phyloP scores from a whole-genome alignment of 495 filamentous ascomycete genomes.

The Aeminium ludgeri region DNA sequence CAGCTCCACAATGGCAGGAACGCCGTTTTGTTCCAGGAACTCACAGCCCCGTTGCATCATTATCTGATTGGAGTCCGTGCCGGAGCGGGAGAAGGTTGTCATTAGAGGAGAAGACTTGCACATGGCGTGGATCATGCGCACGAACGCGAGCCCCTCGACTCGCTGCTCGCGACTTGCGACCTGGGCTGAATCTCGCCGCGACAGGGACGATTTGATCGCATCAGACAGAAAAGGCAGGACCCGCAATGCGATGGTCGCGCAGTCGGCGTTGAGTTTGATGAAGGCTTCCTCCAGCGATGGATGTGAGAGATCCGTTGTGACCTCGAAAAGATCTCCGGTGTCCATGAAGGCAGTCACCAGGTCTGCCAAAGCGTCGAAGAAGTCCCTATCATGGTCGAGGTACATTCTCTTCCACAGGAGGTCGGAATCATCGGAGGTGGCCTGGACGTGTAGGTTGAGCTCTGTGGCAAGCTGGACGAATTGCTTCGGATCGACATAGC shows the following conservation, averaged over 20 bases:
- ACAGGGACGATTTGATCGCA: not conserved
- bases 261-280: not conserved
- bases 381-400: constrained; percentile 1
- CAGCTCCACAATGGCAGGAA: not conserved
- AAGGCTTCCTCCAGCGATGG: not conserved
- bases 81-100: no score
- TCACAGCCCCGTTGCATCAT: no score
- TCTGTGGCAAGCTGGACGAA: not conserved
- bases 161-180: not conserved
- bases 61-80: no score
- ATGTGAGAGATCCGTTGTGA: not conserved
- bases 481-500: not conserved
- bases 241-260: not conserved
- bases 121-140: no score
- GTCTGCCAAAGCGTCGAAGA: not conserved
- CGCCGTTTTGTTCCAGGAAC: no score
- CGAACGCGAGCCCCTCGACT: no score
- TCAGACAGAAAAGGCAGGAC: constrained; percentile 1
- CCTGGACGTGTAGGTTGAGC: constrained; percentile 1
- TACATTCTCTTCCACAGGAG: not conserved
- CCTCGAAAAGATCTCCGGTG: not conserved
- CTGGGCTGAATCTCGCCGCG: constrained; percentile 3
- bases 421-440: not conserved
- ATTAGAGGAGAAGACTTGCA: no score
- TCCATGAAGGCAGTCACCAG: not conserved